A percentile compares a stretch with the other conserved stretches of the same genome.
Evolutionary conservation across 2,329 filamentous ascomycete species (phyloP).

Genomic region (Penicillium psychrosexuale): DNA sequence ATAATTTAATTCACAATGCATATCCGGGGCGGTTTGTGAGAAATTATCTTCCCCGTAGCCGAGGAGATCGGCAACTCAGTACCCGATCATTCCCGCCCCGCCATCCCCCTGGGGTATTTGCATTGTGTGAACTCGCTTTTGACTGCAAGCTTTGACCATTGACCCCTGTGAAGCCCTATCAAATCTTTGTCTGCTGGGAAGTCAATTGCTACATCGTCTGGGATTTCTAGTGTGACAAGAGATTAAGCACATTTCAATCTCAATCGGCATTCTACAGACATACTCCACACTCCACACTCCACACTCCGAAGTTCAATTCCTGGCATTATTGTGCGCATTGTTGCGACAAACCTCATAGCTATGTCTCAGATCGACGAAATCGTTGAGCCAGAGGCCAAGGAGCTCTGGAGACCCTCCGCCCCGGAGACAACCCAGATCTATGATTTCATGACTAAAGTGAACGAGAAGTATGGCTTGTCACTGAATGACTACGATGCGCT

Average conservation of each 20-base stretch:
- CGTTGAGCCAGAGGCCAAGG: slow-evolving; percentile 27
- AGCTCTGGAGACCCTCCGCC: slow-evolving; percentile 69
- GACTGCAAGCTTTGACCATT: slow-evolving; percentile 5
- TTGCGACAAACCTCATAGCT: not conserved
- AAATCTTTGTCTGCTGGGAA: not conserved
- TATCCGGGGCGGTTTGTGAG: not conserved
- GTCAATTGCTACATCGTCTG: not conserved
- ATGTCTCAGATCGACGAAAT: slow-evolving; percentile 24
- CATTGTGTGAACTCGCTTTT: slow-evolving; percentile 7
- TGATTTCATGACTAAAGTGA: slow-evolving; percentile 67
- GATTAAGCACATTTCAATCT: not conserved
- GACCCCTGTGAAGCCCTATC: slow-evolving; percentile 7
- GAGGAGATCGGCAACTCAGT: slow-evolving; percentile 18
- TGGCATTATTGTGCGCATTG: not conserved
- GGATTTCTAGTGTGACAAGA: not conserved
- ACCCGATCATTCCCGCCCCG: slow-evolving; percentile 19
- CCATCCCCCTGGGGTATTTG: slow-evolving; percentile 7
- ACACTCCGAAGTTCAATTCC: not conserved
- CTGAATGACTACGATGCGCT: slow-evolving; percentile 70
- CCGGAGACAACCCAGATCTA: slow-evolving; percentile 68
- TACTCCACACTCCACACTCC: no score
- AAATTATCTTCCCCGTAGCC: slow-evolving; percentile 5
- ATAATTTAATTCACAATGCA: not conserved
- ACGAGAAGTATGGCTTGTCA: slow-evolving; percentile 61
- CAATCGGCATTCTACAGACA: not conserved